Conservation (phyloP, 139 green algal species). For the Chlamydomonas incerta region DNA sequence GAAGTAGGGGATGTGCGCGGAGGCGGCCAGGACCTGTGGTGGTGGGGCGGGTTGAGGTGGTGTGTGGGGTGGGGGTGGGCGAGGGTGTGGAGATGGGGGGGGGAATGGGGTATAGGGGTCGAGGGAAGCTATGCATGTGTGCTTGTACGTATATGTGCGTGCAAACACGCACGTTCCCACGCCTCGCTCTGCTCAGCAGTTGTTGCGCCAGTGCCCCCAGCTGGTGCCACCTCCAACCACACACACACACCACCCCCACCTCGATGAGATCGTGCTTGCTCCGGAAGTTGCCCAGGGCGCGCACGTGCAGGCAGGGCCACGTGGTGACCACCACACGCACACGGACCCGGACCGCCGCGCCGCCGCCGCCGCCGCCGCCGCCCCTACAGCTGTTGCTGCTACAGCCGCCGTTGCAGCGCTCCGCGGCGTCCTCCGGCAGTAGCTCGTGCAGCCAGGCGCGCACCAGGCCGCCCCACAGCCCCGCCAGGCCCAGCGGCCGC, state of each 20-base stretch:
- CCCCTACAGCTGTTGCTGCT: too few relatives aligned
- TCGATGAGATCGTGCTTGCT: neutral
- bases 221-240: too few relatives aligned
- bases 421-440: conserved; percentile 73
- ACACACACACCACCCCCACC: neutral
- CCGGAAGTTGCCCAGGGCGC: neutral
- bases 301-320: neutral
- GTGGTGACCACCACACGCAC: conserved; percentile 36
- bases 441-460: conserved; percentile 74
- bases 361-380: too few relatives aligned
- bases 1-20: neutral
- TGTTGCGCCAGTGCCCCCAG: too few relatives aligned
- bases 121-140: too few relatives aligned
- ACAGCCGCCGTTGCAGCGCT: conserved; percentile 47
- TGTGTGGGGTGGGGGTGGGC: too few relatives aligned
- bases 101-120: neutral
- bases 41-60: too few relatives aligned
- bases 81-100: neutral
- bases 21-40: neutral
- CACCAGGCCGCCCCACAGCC: conserved; percentile 80
- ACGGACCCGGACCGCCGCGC: neutral
- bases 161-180: too few relatives aligned
- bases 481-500: conserved; percentile 65
- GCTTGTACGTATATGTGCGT: too few relatives aligned
- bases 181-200: too few relatives aligned